phyloP scores from a whole-genome alignment of 345 rosid genomes.

The Brassica napus region DNA sequence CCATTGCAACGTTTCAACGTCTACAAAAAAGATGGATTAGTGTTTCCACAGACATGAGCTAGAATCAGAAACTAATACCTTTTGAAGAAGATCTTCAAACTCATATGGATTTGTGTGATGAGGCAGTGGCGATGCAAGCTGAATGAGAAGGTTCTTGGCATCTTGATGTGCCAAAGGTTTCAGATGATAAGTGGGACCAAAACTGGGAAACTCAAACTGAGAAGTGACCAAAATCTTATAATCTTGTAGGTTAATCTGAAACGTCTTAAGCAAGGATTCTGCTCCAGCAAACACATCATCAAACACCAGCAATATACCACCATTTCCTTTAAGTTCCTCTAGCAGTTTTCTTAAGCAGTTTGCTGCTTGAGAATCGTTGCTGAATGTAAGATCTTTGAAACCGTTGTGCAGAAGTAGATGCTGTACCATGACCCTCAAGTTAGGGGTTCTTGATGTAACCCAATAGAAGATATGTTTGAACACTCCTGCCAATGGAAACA shows the following conservation, averaged over 20 bases:
- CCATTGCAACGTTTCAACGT: slow-evolving; percentile 58
- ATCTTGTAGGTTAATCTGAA: slow-evolving; percentile 29
- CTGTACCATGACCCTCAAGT: slow-evolving; percentile 41
- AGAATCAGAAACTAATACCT: not conserved
- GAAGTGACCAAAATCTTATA: slow-evolving; percentile 69
- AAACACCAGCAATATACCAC: slow-evolving; percentile 56
- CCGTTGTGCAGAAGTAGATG: slow-evolving; percentile 37
- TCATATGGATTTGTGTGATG: no score
- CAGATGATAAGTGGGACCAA: slow-evolving; percentile 36
- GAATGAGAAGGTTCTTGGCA: slow-evolving; percentile 46
- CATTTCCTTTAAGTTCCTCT: slow-evolving; percentile 8
- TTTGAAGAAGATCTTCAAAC: no score
- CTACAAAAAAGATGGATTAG: slow-evolving; percentile 29
- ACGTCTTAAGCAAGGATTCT: slow-evolving; percentile 38
- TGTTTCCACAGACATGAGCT: not conserved
- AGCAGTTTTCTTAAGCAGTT: slow-evolving; percentile 32
- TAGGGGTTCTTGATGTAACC: slow-evolving; percentile 46
- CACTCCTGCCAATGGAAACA: slow-evolving; percentile 37
- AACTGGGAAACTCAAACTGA: slow-evolving; percentile 46
- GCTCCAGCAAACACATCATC: slow-evolving; percentile 68
- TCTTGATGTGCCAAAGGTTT: slow-evolving; percentile 40
- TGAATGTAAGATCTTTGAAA: not conserved
- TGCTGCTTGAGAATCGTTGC: slow-evolving; percentile 35
- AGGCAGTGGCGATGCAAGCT: not conserved
- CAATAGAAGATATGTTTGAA: slow-evolving; percentile 55